A percentile compares a stretch with the other conserved stretches of the same genome.
phyloP scores from a whole-genome alignment of 2,329 filamentous ascomycete genomes.

The Ambrosiella cleistominuta region DNA sequence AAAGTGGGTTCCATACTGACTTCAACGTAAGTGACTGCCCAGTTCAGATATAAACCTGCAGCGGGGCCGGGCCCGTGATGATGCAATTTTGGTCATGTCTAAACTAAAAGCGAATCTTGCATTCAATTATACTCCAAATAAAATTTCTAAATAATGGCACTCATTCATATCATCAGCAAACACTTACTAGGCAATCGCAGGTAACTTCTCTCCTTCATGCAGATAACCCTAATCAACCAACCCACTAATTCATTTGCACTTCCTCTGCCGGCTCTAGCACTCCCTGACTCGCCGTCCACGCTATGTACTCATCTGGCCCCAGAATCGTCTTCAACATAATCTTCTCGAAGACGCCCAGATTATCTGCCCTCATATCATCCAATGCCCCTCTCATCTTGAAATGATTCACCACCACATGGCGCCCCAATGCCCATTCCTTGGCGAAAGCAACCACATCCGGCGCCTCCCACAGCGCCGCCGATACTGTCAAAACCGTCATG shows the following conservation, averaged over 20 bases:
- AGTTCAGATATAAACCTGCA: too few species aligned
- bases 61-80: too few species aligned
- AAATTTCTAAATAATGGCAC: too few species aligned
- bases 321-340: constrained; percentile 7
- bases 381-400: background rate
- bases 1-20: too few species aligned
- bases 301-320: constrained; percentile 5
- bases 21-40: too few species aligned
- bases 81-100: too few species aligned
- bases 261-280: background rate
- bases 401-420: constrained; percentile 4
- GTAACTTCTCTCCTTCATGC: background rate
- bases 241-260: background rate
- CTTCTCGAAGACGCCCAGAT: constrained; percentile 5
- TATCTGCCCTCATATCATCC: background rate
- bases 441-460: constrained; percentile 22
- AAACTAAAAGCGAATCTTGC: too few species aligned
- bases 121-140: too few species aligned
- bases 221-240: background rate
- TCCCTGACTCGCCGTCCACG: constrained; percentile 1
- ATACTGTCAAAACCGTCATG: constrained; percentile 23
- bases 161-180: background rate
- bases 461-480: constrained; percentile 23
- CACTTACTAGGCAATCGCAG: background rate
- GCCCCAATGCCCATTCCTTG: constrained; percentile 4